Conservation (phyloP, 116 monocot species). For the Papilionanthe hybrid region DNA sequence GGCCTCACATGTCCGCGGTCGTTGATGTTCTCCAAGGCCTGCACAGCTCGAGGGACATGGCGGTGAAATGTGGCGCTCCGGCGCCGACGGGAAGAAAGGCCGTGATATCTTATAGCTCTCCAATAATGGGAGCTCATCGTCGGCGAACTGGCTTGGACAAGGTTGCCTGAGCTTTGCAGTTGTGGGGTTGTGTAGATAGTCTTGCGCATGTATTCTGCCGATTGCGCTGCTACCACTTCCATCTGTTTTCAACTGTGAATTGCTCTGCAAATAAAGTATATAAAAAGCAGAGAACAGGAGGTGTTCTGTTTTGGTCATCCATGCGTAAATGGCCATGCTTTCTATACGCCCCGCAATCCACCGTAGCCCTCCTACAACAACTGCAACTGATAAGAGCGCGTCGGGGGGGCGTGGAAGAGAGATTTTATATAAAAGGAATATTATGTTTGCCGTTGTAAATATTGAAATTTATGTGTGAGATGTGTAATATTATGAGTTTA, state of each 20-base stretch:
- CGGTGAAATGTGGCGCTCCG: constrained; percentile 24
- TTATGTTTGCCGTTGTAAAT: no score
- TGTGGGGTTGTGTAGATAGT: not conserved
- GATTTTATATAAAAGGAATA: no score
- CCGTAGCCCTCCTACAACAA: no score
- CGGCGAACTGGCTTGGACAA: constrained; percentile 26
- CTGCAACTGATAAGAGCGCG: no score
- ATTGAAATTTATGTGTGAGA: no score
- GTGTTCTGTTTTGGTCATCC: no score
- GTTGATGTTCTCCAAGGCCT: constrained; percentile 51
- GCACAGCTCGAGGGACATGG: constrained; percentile 62
- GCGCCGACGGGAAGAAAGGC: not conserved
- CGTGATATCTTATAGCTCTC: constrained; percentile 12
- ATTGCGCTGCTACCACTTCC: not conserved
- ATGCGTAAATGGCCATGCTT: no score
- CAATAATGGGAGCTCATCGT: constrained; percentile 17
- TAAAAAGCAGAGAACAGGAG: no score
- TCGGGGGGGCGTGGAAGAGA: no score
- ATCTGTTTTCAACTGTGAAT: not conserved
- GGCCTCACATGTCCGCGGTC: constrained; percentile 63
- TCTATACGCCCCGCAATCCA: no score
- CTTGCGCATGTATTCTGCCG: not conserved
- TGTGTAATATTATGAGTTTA: no score
- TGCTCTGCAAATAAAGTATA: no score
- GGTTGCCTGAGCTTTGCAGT: constrained; percentile 3